Base-by-base conservation (phyloP, 352 stramenopile genomes). In the Phytophthora nicotianae region DNA sequence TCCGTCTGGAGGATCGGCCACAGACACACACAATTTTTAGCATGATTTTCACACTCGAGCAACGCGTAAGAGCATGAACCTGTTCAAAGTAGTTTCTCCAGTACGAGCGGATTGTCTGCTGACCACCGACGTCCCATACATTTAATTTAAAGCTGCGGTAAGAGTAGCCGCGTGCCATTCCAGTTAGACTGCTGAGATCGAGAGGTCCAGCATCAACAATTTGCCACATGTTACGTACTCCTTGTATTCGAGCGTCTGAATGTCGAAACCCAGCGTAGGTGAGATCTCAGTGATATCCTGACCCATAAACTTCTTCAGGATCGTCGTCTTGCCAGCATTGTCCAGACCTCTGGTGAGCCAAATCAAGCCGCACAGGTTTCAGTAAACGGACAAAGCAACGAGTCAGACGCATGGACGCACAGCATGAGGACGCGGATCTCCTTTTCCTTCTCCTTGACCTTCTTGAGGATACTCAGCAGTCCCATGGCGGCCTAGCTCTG, bases 31-130 rank as follows among this genome's bases (percentile, higher is more conserved):
- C 45, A 8, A 51, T 13, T 4, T 21, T 56, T 11, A 67, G 19
- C 19, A 14, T 26, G 11, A 1, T 4, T 5, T 26, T 3, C 6
- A n/a, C 4, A n/a, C 11, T 3, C 24, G 13, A 42, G 7, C 16
- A 42, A 35, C 27, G 47, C 1, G 13, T 24, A 9, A 7, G 17
- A 56, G 8, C 14, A n/a, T 59, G 10, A 23, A 68, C 64, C 74
- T 98, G 78, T 81, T 99, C 98, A 75, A 99, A 99, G 81, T 99
- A 99, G 83, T 99, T 99, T 38, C 97, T 86, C 98, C 98, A 99
- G 79, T 99, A 99, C 5, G 97, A 94, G 19, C 97, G 91, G 52
- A 99, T 99, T 19, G 97, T 99, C 62, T 98, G 97, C 83, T 99
- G 98, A 26, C 97, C 98, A 54, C 97, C 98, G 46, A 99, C 96